Conservation (phyloP, 1,284 basidiomycete species). For the Trichosporon faecale region DNA sequence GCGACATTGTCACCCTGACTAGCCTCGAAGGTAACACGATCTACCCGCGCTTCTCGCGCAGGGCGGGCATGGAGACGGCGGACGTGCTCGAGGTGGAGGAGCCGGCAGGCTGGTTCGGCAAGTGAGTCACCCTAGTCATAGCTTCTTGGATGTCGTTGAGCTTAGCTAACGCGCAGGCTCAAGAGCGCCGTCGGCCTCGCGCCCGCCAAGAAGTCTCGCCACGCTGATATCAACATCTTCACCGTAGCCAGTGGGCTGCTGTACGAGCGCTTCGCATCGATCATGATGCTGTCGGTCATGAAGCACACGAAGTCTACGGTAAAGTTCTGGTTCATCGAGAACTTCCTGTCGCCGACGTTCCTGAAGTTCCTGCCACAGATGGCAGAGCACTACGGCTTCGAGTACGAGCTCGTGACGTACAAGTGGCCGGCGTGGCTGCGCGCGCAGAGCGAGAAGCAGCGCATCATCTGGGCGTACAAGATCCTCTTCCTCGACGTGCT, state of each 20-base stretch:
- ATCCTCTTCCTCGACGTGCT: constrained; percentile 97
- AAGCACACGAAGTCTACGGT: constrained; percentile 87
- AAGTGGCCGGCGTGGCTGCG: constrained; percentile 98
- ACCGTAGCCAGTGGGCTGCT: constrained; percentile 94
- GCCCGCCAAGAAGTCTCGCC: constrained; percentile 39
- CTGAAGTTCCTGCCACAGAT: constrained; percentile 92
- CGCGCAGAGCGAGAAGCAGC: constrained; percentile 94
- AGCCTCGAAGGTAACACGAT: constrained; percentile 84
- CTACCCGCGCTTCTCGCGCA: constrained; percentile 72
- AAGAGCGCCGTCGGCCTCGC: constrained; percentile 42
- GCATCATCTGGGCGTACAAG: constrained; percentile 99
- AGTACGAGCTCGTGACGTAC: constrained; percentile 93
- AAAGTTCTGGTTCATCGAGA: constrained; percentile 99
- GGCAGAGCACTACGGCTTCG: constrained; percentile 83
- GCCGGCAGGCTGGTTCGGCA: constrained; percentile 29
- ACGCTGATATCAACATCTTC: constrained; percentile 95
- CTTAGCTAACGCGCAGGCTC: constrained; percentile 27
- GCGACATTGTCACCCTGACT: constrained; percentile 68
- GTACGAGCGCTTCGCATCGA: constrained; percentile 96
- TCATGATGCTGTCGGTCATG: constrained; percentile 96
- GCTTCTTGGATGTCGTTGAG: background rate
- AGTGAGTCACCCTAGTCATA: constrained; percentile 27
- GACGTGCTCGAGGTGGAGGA: constrained; percentile 64
- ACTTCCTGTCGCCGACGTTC: constrained; percentile 97
- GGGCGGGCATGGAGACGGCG: constrained; percentile 70